A percentile compares a stretch with the other conserved stretches of the same genome.
Evolutionary conservation across 257 asterid species (phyloP).

Genomic region (Solanum stenotomum): DNA sequence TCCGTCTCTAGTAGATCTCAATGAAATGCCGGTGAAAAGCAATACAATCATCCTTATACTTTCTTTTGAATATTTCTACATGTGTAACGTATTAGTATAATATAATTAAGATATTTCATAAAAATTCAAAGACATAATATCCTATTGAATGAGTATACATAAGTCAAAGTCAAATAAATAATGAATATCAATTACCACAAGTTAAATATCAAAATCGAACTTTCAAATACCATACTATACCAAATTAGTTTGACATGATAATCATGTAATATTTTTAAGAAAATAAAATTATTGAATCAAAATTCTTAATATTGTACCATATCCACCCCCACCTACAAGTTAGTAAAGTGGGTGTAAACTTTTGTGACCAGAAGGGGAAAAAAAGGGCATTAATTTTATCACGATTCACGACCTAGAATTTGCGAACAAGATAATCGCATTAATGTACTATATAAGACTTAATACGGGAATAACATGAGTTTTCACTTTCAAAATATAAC

Average conservation of each 20-base stretch:
- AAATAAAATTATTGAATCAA: background rate
- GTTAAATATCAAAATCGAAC: background rate
- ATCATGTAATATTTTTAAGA: too few relatives aligned
- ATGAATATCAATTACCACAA: too few relatives aligned
- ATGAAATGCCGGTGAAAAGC: too few relatives aligned
- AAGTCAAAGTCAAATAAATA: too few relatives aligned
- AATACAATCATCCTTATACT: too few relatives aligned
- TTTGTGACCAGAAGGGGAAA: background rate
- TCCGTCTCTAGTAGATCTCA: too few relatives aligned
- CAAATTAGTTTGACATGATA: too few relatives aligned
- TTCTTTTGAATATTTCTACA: too few relatives aligned
- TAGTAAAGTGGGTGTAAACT: background rate
- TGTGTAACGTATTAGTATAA: too few relatives aligned
- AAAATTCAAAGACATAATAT: too few relatives aligned
- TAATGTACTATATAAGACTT: background rate
- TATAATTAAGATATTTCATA: too few relatives aligned
- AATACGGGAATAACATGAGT: background rate
- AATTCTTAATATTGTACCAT: background rate
- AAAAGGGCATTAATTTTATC: background rate
- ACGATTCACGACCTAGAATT: background rate
- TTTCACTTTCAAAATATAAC: background rate
- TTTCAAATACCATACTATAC: background rate
- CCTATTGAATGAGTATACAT: too few relatives aligned
- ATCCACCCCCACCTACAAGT: background rate
- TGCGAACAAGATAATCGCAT: background rate